Evolutionary conservation across 129 eudicot species (phyloP).

Genomic region (Glebionis coronaria): DNA sequence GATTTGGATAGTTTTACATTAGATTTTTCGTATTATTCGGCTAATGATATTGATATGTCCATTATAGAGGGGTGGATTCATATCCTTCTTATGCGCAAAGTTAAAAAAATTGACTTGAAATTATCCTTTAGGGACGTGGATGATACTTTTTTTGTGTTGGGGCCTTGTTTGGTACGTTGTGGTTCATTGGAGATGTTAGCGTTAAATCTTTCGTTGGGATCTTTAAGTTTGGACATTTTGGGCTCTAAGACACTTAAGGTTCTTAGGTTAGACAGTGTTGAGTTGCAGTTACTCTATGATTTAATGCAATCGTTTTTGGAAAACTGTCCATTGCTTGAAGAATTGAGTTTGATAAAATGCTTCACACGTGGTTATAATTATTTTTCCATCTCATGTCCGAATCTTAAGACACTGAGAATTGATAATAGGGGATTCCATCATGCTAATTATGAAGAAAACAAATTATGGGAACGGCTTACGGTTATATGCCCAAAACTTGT

Average conservation of each 20-base stretch:
- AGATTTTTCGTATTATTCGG: too few species aligned
- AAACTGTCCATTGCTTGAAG: conserved; percentile 21
- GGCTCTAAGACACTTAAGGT: conserved; percentile 22
- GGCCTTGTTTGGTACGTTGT: not conserved
- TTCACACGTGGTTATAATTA: not conserved
- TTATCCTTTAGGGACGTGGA: not conserved
- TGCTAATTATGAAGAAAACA: not conserved
- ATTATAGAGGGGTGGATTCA: too few species aligned
- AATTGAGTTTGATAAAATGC: conserved; percentile 24
- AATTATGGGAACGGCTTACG: not conserved
- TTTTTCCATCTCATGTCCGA: conserved; percentile 11
- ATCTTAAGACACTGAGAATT: conserved; percentile 21
- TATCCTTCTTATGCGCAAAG: not conserved
- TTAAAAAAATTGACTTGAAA: conserved; percentile 12
- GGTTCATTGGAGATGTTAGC: conserved; percentile 16
- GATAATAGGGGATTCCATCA: not conserved
- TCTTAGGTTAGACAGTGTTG: conserved; percentile 11
- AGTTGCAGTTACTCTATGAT: not conserved
- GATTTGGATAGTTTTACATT: too few species aligned
- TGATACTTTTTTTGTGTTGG: not conserved
- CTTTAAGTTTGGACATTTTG: conserved; percentile 6
- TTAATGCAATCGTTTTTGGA: not conserved
- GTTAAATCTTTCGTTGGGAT: not conserved
- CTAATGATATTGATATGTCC: too few species aligned
- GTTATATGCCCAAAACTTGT: conserved; percentile 13